Conservation (phyloP, 352 stramenopile genomes). For the Globisporangium splendens region DNA sequence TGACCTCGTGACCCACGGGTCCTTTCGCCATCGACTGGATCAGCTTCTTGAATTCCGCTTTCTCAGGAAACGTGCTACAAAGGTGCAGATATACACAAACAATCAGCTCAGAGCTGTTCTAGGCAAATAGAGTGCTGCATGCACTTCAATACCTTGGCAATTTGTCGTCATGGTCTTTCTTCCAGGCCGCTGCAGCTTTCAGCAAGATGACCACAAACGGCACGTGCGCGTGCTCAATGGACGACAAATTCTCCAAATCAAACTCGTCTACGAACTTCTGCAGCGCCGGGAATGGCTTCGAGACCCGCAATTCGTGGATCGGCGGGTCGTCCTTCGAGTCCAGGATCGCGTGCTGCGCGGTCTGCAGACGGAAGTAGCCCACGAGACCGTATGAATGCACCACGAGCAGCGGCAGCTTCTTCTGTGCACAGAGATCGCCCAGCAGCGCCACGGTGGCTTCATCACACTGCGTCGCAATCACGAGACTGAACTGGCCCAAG, state of each 20-base stretch:
- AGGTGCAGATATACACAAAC: neutral
- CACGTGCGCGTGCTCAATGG: conserved; percentile 89
- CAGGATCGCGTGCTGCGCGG: conserved; percentile 77
- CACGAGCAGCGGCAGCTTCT: conserved; percentile 80
- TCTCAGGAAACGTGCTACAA: conserved; percentile 77
- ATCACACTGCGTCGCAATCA: conserved; percentile 87
- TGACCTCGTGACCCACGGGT: conserved; percentile 84
- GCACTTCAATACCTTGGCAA: conserved; percentile 35
- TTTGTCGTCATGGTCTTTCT: conserved; percentile 30
- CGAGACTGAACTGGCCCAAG: conserved; percentile 71
- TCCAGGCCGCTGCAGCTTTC: conserved; percentile 63
- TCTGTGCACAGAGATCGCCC: conserved; percentile 57
- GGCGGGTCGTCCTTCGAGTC: conserved; percentile 89
- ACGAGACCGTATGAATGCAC: conserved; percentile 92
- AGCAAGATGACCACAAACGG: conserved; percentile 93
- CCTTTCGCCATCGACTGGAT: conserved; percentile 62
- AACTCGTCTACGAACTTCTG: conserved; percentile 46
- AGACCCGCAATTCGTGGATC: conserved; percentile 88
- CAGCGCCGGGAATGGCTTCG: conserved; percentile 69
- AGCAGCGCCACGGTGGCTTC: conserved; percentile 52
- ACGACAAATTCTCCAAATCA: conserved; percentile 67
- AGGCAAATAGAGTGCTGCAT: neutral
- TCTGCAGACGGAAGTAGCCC: conserved; percentile 89
- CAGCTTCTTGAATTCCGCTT: conserved; percentile 85
- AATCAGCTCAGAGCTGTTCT: neutral